phyloP scores from a whole-genome alignment of 2,329 filamentous ascomycete genomes.

The Ophiostoma tasmaniense region DNA sequence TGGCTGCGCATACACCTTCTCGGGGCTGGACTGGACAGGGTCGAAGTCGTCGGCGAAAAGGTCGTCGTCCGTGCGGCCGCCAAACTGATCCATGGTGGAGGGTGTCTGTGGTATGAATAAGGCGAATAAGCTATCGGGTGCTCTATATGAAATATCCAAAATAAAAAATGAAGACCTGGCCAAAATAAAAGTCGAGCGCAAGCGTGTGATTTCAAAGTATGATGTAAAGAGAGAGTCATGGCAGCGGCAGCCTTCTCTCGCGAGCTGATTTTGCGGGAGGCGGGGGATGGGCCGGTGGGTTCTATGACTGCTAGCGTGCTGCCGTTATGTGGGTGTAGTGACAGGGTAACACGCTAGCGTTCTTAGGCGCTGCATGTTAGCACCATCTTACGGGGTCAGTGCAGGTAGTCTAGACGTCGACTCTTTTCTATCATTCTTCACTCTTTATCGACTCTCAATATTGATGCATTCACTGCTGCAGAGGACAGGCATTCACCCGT shows the following conservation, averaged over 20 bases:
- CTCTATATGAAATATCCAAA: background rate
- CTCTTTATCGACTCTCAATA: background rate
- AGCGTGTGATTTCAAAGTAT: background rate
- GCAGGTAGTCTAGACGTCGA: background rate
- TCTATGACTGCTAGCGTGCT: background rate
- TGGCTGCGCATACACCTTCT: background rate
- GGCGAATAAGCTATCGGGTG: too few relatives aligned
- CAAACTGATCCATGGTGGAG: constrained; percentile 49
- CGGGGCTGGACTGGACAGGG: constrained; percentile 33
- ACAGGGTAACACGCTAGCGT: background rate
- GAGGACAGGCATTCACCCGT: too few relatives aligned
- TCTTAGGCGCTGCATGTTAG: background rate
- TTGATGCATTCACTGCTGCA: too few relatives aligned
- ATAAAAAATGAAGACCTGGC: background rate
- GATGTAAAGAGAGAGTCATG: background rate
- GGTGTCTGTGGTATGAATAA: too few relatives aligned
- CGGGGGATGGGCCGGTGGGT: constrained; percentile 1
- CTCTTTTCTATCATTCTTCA: background rate
- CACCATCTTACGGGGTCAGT: background rate
- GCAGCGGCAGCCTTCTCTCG: background rate
- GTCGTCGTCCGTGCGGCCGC: constrained; percentile 53
- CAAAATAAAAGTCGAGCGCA: too few relatives aligned
- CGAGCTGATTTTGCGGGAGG: constrained; percentile 6
- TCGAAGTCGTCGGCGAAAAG: constrained; percentile 56
- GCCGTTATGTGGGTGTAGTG: background rate